These are phyloP conservation scores for Lentinula sp. DNA, from an alignment of 768 basidiomycete genomes.

Conservation along the genomic window DNA sequence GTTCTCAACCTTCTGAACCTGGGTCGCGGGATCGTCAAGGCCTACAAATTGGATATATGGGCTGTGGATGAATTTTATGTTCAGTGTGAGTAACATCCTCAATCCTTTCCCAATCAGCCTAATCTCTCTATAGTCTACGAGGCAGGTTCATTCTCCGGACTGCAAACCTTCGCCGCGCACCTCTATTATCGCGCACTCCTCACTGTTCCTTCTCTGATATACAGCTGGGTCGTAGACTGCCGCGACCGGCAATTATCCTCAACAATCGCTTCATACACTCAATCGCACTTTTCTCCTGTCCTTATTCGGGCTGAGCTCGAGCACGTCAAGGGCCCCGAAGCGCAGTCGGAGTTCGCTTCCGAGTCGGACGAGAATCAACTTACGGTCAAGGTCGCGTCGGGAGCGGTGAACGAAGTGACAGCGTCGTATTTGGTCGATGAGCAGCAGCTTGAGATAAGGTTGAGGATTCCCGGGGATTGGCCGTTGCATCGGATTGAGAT, in stretches of 20 bases:
- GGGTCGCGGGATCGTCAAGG: slow-evolving; percentile 55
- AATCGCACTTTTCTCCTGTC: slow-evolving; percentile 81
- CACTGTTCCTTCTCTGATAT: slow-evolving; percentile 78
- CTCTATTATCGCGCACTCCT: slow-evolving; percentile 85
- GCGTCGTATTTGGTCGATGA: slow-evolving; percentile 89
- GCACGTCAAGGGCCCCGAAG: slow-evolving; percentile 54
- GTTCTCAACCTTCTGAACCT: slow-evolving; percentile 64
- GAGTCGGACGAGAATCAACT: slow-evolving; percentile 69
- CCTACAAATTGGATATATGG: slow-evolving; percentile 83
- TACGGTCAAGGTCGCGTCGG: slow-evolving; percentile 66
- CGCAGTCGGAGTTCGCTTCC: slow-evolving; percentile 41
- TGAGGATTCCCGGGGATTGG: slow-evolving; percentile 87
- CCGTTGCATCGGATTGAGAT: slow-evolving; percentile 86
- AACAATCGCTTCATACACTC: slow-evolving; percentile 72
- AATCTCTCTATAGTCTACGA: slow-evolving; percentile 48
- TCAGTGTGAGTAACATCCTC: slow-evolving; percentile 42
- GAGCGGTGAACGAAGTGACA: slow-evolving; percentile 68
- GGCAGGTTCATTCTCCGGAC: slow-evolving; percentile 39
- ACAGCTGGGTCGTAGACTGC: slow-evolving; percentile 80
- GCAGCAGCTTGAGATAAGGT: slow-evolving; percentile 81
- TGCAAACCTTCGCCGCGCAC: slow-evolving; percentile 74
- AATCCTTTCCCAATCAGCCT: not conserved
- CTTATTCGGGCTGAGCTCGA: slow-evolving; percentile 82
- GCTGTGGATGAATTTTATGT: slow-evolving; percentile 78
- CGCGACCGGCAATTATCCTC: slow-evolving; percentile 86